phyloP scores from a whole-genome alignment of 1,284 basidiomycete species.

The Entoloma clypeatum region DNA sequence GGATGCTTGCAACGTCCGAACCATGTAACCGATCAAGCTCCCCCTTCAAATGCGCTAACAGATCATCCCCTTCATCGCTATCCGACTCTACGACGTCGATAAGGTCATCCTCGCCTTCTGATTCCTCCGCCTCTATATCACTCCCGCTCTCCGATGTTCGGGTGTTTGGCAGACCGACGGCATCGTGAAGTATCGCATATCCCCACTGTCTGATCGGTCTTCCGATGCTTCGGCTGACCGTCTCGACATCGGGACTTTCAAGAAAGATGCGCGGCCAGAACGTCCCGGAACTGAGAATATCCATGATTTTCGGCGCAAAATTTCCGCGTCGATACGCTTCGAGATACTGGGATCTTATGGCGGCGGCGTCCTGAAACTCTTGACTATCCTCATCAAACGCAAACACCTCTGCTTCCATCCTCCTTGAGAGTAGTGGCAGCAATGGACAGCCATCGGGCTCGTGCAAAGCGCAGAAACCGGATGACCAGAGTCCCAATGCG shows the following conservation, averaged over 20 bases:
- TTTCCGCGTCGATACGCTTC: constrained; percentile 59
- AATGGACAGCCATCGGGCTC: constrained; percentile 50
- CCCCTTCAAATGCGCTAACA: constrained; percentile 64
- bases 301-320: constrained; percentile 54
- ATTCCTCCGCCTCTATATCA: constrained; percentile 32
- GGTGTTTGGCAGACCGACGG: constrained; percentile 49
- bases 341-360: constrained; percentile 48
- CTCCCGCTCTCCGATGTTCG: constrained; percentile 12
- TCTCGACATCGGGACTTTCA: constrained; percentile 71
- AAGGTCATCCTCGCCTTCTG: constrained; percentile 60
- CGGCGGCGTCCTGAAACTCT: constrained; percentile 26
- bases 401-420: constrained; percentile 26
- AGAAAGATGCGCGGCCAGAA: constrained; percentile 71
- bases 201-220: constrained; percentile 61
- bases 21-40: constrained; percentile 56
- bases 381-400: constrained; percentile 27
- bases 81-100: constrained; percentile 48
- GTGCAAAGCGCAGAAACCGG: constrained; percentile 58
- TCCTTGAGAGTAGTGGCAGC: constrained; percentile 47
- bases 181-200: constrained; percentile 67
- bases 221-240: constrained; percentile 55
- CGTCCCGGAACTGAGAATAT: constrained; percentile 57
- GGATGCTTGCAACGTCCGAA: no score
- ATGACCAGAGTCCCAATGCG: constrained; percentile 42
- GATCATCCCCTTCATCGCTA: constrained; percentile 42